These are phyloP conservation scores for Entelexis sorbosivorans DNA, from an alignment of 1,139 yeast species.

Conservation along the genomic window DNA sequence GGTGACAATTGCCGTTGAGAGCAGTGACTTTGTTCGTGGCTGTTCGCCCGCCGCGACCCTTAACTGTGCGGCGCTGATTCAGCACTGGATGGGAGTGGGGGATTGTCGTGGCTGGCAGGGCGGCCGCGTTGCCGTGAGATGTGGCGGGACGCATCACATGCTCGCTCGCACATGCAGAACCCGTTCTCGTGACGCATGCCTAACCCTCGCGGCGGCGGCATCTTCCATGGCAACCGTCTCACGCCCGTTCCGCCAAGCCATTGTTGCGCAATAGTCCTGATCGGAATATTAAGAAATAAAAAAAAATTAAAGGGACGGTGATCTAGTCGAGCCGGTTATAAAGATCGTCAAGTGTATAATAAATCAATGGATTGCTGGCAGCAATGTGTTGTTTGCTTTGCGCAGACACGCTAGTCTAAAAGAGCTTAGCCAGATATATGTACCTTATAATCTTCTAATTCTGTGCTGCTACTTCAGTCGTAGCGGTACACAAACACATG, in stretches of 20 bases:
- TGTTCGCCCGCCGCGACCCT: not conserved
- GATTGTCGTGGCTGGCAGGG: not conserved
- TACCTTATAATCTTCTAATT: no score
- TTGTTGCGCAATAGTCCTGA: no score
- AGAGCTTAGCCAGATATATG: no score
- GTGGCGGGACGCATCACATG: not conserved
- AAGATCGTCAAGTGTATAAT: no score
- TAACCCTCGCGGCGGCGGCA: not conserved
- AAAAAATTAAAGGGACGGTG: no score
- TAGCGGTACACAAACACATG: constrained; percentile 55
- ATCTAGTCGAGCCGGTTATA: no score
- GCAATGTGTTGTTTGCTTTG: no score
- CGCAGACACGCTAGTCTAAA: no score
- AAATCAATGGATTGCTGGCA: not conserved
- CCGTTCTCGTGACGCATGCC: not conserved
- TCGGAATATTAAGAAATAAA: no score
- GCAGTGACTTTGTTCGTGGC: not conserved
- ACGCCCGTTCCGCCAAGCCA: not conserved
- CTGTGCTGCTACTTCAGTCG: not conserved
- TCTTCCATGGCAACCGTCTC: not conserved
- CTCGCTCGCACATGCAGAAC: not conserved
- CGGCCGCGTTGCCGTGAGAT: not conserved
- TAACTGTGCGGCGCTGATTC: constrained; percentile 1
- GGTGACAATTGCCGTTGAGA: not conserved
- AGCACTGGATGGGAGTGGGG: not conserved